Percentiles rank a stretch among this genome's conserved stretches.
Conservation (phyloP, 2,329 filamentous ascomycete genomes). For the Phialophora macrospora region DNA sequence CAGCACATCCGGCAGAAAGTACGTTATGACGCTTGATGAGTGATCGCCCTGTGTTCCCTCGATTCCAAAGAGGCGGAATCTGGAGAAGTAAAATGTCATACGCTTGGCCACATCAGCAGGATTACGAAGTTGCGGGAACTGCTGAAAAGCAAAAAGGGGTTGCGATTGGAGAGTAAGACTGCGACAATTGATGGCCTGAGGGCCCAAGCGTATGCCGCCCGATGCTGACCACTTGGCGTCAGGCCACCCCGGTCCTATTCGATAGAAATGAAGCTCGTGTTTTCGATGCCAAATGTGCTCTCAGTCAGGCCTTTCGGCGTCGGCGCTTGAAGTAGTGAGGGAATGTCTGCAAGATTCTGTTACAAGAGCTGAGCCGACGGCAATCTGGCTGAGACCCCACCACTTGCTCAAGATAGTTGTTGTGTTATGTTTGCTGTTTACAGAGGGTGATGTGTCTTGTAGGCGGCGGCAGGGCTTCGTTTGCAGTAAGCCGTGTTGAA, state of each 20-base stretch:
- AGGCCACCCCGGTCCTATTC: not conserved
- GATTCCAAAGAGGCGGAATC: not conserved
- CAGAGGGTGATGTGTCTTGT: not conserved
- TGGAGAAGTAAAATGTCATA: not conserved
- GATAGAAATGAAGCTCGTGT: not conserved
- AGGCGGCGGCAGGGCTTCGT: not conserved
- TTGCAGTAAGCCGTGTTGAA: not conserved
- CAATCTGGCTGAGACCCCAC: not conserved
- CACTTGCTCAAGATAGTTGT: not conserved
- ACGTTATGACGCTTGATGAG: not conserved
- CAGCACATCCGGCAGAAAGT: not conserved
- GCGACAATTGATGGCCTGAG: not conserved
- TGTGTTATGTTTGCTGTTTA: not conserved
- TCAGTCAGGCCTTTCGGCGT: not conserved
- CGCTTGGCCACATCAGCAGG: not conserved
- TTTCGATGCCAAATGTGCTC: not conserved
- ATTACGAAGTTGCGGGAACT: not conserved
- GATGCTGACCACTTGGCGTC: not conserved
- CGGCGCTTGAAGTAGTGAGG: not conserved
- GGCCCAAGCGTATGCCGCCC: not conserved
- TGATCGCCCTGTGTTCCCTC: not conserved
- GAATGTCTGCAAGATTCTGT: not conserved
- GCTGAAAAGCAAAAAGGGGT: not conserved
- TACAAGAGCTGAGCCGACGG: not conserved
- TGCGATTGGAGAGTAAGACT: not conserved